Evolutionary conservation across 345 rosid genomes (phyloP).

Genomic region (Physaria fendleri): DNA sequence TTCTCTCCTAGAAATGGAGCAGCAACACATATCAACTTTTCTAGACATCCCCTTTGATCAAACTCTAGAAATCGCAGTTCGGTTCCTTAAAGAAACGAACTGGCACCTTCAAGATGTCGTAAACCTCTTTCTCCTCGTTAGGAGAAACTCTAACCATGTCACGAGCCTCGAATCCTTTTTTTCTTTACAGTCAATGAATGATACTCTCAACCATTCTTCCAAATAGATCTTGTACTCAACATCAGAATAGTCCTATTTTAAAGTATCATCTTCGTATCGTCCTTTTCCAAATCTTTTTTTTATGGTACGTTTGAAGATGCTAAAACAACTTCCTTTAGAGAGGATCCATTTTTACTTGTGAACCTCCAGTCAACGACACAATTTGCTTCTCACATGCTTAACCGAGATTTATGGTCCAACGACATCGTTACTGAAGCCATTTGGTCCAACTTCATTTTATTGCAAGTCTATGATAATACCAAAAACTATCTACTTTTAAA

Average conservation of each 20-base stretch:
- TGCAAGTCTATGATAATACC: slow-evolving; percentile 48
- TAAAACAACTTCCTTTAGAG: slow-evolving; percentile 45
- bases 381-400: slow-evolving; percentile 75
- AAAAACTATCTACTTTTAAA: slow-evolving; percentile 65
- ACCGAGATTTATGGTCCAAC: slow-evolving; percentile 86
- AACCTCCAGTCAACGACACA: slow-evolving; percentile 71
- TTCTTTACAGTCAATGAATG: background rate
- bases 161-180: background rate
- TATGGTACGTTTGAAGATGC: slow-evolving; percentile 78
- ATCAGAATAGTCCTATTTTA: background rate
- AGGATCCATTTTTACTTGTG: slow-evolving; percentile 83
- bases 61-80: slow-evolving; percentile 56
- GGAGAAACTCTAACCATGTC: background rate
- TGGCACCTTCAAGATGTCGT: slow-evolving; percentile 14
- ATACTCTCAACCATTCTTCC: background rate
- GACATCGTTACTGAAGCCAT: slow-evolving; percentile 67
- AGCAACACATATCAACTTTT: slow-evolving; percentile 54
- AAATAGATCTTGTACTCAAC: background rate
- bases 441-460: slow-evolving; percentile 58
- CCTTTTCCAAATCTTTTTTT: slow-evolving; percentile 70
- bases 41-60: slow-evolving; percentile 75
- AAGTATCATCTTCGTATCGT: slow-evolving; percentile 52
- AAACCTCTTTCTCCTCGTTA: background rate
- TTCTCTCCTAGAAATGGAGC: background rate
- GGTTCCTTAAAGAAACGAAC: slow-evolving; percentile 46